Base-by-base conservation (phyloP, 2,329 filamentous ascomycete species). In the Phyllosticta citrichinensis region DNA sequence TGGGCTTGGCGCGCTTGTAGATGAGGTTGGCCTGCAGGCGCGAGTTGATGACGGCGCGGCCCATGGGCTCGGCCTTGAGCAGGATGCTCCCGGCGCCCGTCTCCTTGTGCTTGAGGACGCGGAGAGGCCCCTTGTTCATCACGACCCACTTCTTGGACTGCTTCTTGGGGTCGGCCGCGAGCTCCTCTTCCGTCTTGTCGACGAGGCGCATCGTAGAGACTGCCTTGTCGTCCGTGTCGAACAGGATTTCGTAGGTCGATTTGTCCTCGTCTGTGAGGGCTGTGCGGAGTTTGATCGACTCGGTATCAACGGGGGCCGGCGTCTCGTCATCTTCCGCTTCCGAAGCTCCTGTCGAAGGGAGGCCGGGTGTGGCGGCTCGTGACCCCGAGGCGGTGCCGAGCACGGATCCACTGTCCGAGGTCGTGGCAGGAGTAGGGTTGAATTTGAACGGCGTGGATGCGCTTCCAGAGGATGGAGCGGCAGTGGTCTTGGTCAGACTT, bases 41-140 rank as follows among this genome's bases (percentile, higher is more conserved):
- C 61, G 70, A 70, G 62, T 75, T 74, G 54, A 74, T 63, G 5
- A 68, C 66, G 1, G 68, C 69, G 2, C 64, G 63, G 14, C 73
- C 73, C 53, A 66, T 70, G 12, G 67, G 63, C 19, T 53, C 50
- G 14, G 71, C 66, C 56, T 72, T 71, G 40, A 74, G 67, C 11
- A 72, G 68, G 12, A 74, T 63, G 30, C 72, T 65, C 56, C 68
- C 68, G 51, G 69, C 71, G 51, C 67, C 68, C 22, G 65, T 69
- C 52, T 67, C 64, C 60, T 74, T 74, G 63, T 72, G 68, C 63
- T 71, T 71, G 52, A 75, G 67, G 27, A 75, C 70, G 65, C 69
- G 72, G 3, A 75, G 62, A 2, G 69, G 68, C 12, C 71, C 73
- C 27, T 67, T 69, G 2, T 68, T 69, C 33, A 69, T 62, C 55